Conservation (phyloP, 2,329 filamentous ascomycete species). For the Ceratocystis lukuohia region DNA sequence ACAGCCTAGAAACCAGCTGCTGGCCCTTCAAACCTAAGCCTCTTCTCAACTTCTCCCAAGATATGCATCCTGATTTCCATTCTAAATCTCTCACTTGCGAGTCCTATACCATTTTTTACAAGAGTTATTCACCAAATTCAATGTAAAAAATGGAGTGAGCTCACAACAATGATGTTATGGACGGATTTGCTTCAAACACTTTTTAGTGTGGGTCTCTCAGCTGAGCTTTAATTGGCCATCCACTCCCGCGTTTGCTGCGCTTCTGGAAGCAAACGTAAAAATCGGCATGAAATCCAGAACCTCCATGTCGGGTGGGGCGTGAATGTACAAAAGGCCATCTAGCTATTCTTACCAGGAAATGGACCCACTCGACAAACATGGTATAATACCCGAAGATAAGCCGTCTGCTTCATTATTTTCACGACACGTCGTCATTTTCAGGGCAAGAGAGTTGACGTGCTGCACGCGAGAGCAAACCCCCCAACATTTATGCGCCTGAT, state of each 20-base stretch:
- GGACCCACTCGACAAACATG: not conserved
- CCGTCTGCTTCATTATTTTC: constrained; percentile 2
- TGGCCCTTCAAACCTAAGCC: not conserved
- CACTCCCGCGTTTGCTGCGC: constrained; percentile 17
- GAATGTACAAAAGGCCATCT: not conserved
- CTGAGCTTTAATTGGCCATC: constrained; percentile 9
- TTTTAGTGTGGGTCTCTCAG: constrained; percentile 3
- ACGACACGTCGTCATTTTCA: not conserved
- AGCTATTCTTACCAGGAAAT: not conserved
- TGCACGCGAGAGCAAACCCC: too few relatives aligned
- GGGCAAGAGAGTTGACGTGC: not conserved
- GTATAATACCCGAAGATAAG: constrained; percentile 15
- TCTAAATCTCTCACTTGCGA: not conserved
- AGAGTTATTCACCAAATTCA: not conserved
- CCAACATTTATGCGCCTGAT: too few relatives aligned
- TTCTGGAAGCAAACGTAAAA: constrained; percentile 15
- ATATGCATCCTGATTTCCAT: not conserved
- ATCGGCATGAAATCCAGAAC: constrained; percentile 12
- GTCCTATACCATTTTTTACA: not conserved
- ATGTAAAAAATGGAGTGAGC: not conserved
- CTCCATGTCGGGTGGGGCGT: constrained; percentile 14
- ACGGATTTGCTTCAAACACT: not conserved
- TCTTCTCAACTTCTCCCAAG: not conserved
- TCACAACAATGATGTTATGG: not conserved
- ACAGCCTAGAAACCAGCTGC: not conserved